phyloP scores from a whole-genome alignment of 768 basidiomycete species.

The Leccinum disarticulatum region DNA sequence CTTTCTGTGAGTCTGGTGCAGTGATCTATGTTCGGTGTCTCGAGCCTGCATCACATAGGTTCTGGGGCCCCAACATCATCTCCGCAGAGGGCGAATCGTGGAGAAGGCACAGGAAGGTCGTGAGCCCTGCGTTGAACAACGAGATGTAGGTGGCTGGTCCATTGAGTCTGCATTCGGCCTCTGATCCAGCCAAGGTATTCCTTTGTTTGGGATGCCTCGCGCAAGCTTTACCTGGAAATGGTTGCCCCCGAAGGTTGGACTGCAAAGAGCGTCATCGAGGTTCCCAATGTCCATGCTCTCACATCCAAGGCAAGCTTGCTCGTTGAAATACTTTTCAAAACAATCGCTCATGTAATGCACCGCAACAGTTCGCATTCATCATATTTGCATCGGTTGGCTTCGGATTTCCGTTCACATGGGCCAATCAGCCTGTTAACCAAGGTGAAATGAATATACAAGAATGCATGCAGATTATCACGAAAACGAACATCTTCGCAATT shows the following conservation, averaged over 20 bases:
- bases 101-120: conserved; percentile 23
- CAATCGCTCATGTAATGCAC: not conserved
- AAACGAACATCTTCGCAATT: conserved; percentile 16
- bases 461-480: conserved; percentile 18
- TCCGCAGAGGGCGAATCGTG: conserved; percentile 14
- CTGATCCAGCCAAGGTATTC: conserved; percentile 15
- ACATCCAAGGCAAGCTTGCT: conserved; percentile 20
- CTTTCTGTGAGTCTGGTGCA: conserved; percentile 18
- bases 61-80: conserved; percentile 22
- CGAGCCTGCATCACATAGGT: conserved; percentile 7
- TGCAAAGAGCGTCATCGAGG: conserved; percentile 16
- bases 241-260: conserved; percentile 17
- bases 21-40: not conserved
- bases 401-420: conserved; percentile 25
- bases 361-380: conserved; percentile 19
- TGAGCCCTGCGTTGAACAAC: conserved; percentile 24
- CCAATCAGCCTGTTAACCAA: conserved; percentile 11
- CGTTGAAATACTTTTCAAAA: not conserved
- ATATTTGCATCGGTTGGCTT: conserved; percentile 27
- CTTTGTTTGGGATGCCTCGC: conserved; percentile 22
- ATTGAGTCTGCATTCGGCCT: not conserved
- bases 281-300: conserved; percentile 13
- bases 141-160: conserved; percentile 18
- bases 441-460: conserved; percentile 23
- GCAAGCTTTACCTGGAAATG: conserved; percentile 23